Conservation (phyloP, 495 filamentous ascomycete species). For the Aspergillus funiculosus region DNA sequence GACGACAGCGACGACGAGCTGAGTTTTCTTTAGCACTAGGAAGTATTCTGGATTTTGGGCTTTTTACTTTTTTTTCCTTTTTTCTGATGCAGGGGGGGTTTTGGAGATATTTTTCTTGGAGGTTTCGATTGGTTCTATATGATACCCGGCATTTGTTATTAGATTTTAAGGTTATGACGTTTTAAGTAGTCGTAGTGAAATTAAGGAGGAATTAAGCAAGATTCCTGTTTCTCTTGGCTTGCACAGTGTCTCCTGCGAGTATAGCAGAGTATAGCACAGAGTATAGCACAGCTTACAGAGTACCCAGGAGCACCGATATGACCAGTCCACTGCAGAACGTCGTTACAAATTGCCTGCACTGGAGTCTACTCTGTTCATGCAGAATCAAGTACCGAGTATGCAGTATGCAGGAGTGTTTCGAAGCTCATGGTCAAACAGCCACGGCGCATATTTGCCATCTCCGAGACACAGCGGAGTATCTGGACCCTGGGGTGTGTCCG, state of each 20-base stretch:
- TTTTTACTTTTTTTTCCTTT: slow-evolving; percentile 11
- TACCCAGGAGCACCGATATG: too few relatives aligned
- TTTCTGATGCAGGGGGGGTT: slow-evolving; percentile 10
- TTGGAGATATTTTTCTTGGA: background rate
- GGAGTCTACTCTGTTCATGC: too few relatives aligned
- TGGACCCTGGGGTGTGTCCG: background rate
- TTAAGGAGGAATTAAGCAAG: background rate
- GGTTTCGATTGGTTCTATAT: background rate
- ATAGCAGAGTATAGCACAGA: too few relatives aligned
- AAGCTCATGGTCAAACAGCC: slow-evolving; percentile 5
- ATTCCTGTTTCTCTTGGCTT: background rate
- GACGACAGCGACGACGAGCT: slow-evolving; percentile 43
- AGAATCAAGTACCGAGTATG: background rate
- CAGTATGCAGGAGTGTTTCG: too few relatives aligned
- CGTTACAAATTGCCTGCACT: too few relatives aligned
- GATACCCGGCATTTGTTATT: slow-evolving; percentile 11
- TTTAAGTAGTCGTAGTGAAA: background rate
- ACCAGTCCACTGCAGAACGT: background rate
- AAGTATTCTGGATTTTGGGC: background rate
- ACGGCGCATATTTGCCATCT: background rate
- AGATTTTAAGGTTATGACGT: background rate
- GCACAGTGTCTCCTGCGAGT: too few relatives aligned
- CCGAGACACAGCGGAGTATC: too few relatives aligned
- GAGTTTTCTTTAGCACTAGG: slow-evolving; percentile 32
- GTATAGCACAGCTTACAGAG: too few relatives aligned